phyloP scores from a whole-genome alignment of 108 stramenopile species.

The Aurantiochytrium sp. region DNA sequence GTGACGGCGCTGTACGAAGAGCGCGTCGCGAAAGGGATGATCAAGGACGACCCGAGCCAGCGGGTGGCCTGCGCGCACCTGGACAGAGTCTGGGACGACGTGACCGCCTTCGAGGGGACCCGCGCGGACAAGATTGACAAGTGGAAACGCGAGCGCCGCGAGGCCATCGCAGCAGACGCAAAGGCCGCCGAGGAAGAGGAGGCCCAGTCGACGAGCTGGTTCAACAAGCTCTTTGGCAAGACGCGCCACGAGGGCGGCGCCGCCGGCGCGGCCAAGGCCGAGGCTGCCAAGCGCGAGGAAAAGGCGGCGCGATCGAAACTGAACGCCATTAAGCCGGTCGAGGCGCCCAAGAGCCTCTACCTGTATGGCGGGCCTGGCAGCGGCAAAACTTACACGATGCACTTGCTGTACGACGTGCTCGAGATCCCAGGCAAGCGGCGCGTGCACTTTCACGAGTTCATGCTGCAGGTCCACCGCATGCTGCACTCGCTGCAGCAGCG shows the following conservation, averaged over 20 bases:
- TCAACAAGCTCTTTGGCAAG: background rate
- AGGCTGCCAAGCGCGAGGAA: constrained; percentile 10
- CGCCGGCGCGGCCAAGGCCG: constrained; percentile 14
- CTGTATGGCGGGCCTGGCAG: constrained; percentile 86
- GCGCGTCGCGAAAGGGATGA: background rate
- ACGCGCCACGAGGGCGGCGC: background rate
- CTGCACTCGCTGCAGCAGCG: constrained; percentile 72
- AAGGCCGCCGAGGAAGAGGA: background rate
- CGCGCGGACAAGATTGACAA: background rate
- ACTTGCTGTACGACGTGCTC: constrained; percentile 72
- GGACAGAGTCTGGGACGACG: background rate
- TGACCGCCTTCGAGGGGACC: background rate
- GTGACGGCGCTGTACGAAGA: constrained; percentile 9
- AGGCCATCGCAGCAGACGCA: background rate
- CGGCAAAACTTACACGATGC: constrained; percentile 94
- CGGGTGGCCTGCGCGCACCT: background rate
- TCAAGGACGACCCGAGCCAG: background rate
- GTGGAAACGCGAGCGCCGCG: background rate
- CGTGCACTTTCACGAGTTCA: constrained; percentile 92
- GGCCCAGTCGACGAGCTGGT: background rate
- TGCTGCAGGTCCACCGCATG: constrained; percentile 77
- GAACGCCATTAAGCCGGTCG: background rate
- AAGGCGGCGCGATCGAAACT: background rate
- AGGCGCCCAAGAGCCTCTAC: constrained; percentile 65
- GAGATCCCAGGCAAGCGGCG: constrained; percentile 67